These are phyloP conservation scores for Tolypocladium guangdongense DNA, from an alignment of 2,329 filamentous ascomycete species.

Conservation along the genomic window DNA sequence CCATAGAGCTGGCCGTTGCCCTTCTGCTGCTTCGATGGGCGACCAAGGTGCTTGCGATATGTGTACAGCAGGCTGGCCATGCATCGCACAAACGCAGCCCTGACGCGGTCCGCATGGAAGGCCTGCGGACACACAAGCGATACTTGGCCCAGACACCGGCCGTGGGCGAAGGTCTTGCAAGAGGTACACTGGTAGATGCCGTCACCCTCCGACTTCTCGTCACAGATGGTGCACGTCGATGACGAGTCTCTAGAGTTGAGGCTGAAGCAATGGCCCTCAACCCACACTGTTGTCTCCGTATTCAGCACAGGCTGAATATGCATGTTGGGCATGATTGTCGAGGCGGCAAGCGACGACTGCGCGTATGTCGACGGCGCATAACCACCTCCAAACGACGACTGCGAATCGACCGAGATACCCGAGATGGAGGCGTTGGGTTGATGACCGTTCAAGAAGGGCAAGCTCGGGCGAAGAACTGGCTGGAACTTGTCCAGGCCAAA, in stretches of 20 bases:
- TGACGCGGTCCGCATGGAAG: slow-evolving; percentile 50
- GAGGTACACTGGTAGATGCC: slow-evolving; percentile 65
- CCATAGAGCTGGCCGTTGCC: slow-evolving; percentile 47
- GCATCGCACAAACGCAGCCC: slow-evolving; percentile 54
- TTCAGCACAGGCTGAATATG: slow-evolving; percentile 68
- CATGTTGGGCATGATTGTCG: slow-evolving; percentile 79
- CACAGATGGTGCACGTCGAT: slow-evolving; percentile 61
- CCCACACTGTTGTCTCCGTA: slow-evolving; percentile 71
- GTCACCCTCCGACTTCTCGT: slow-evolving; percentile 61
- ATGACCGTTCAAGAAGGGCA: slow-evolving; percentile 62
- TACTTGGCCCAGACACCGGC: slow-evolving; percentile 49
- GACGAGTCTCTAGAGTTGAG: slow-evolving; percentile 49
- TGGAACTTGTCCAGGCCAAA: slow-evolving; percentile 68
- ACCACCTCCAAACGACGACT: slow-evolving; percentile 57
- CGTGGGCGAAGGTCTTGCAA: slow-evolving; percentile 47
- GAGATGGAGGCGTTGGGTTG: slow-evolving; percentile 48
- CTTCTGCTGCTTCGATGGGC: slow-evolving; percentile 50
- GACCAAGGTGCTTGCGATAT: slow-evolving; percentile 51
- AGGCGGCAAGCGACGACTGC: slow-evolving; percentile 74
- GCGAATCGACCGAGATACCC: slow-evolving; percentile 48
- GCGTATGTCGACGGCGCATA: slow-evolving; percentile 80
- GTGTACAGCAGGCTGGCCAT: slow-evolving; percentile 56
- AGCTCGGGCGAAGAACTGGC: slow-evolving; percentile 56
- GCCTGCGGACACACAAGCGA: slow-evolving; percentile 53
- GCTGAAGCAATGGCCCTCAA: slow-evolving; percentile 73